phyloP scores from a whole-genome alignment of 2,329 filamentous ascomycete genomes.

The Coleophoma cylindrospora region DNA sequence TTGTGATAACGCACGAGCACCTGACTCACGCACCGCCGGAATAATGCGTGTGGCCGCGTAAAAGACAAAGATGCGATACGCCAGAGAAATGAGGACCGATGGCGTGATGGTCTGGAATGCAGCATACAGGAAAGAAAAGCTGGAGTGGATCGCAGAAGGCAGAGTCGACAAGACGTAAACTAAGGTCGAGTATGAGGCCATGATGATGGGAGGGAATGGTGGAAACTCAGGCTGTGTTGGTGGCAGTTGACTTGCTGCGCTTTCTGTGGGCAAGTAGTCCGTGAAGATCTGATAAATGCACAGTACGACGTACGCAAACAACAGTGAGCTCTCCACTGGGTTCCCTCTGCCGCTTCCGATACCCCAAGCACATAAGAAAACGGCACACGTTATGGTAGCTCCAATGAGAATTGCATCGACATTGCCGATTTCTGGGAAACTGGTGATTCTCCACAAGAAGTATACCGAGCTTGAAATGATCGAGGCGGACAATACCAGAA shows the following conservation, averaged over 20 bases:
- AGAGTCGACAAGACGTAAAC: conserved; percentile 77
- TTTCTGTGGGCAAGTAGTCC: conserved; percentile 79
- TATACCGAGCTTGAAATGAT: conserved; percentile 92
- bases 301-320: conserved; percentile 97
- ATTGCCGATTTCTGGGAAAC: conserved; percentile 89
- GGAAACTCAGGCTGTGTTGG: conserved; percentile 80
- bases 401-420: conserved; percentile 91
- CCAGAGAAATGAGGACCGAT: conserved; percentile 89
- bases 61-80: conserved; percentile 90
- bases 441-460: conserved; percentile 92
- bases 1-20: conserved; percentile 75
- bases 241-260: conserved; percentile 46
- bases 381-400: conserved; percentile 83
- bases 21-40: conserved; percentile 83
- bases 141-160: conserved; percentile 78
- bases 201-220: conserved; percentile 93
- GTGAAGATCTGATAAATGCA: conserved; percentile 99
- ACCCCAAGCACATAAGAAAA: conserved; percentile 90
- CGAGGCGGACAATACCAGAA: conserved; percentile 82
- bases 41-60: conserved; percentile 96
- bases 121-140: conserved; percentile 80
- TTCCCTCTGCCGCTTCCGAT: conserved; percentile 93
- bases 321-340: conserved; percentile 86
- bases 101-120: conserved; percentile 95
- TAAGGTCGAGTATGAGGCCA: conserved; percentile 94